Evolutionary conservation across 2,329 filamentous ascomycete genomes (phyloP), one percentile per base, ranked within the genome.

Genomic region (Macroventuria anomochaeta): DNA sequence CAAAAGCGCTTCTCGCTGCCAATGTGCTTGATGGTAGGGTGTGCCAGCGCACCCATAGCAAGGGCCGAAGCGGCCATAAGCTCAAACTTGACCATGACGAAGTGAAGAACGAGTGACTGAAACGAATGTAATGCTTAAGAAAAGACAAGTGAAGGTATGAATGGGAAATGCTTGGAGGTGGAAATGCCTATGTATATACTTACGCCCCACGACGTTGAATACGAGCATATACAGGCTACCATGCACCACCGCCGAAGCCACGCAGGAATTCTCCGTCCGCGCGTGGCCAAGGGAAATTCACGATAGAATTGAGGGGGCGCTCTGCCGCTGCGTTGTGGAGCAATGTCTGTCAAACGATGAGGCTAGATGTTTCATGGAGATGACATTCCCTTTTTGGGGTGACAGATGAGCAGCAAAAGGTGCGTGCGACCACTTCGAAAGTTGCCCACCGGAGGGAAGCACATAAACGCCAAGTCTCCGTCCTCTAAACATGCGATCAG

Each of bases 1-100:
- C 60, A 67, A 34, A 63, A 58, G 21, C 61, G 65, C 34, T 53
- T 53, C 50, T 37, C 31, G 20, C 55, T 57, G 49, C 62, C 60
- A 43, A 64, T 63, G 32, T 64, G 61, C 48, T 66, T 66, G 44
- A 62, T 63, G 56, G 58, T 62, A 34, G 63, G 63, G 44, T 65
- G 63, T 52, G 59, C 62, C 55, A 64, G 58, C 54, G 39, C 62
- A 59, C 60, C 55, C 56, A 58, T 31, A 31, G 53, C 56, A n/a
- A 61, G 34, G 23, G 52, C 54, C 31, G 55, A 59, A 54, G 55
- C 33, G 28, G 58, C 52, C 34, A 64, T 13, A 20, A 64, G 57
- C 17, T 57, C 44, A 48, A 64, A 25, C 32, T 59, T 59, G 39
- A 64, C 62, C 62, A 64, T 64, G 34, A 23, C 54, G 49, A 43